Evolutionary conservation across 345 rosid species (phyloP).

Genomic region (Hibiscus mutabilis): DNA sequence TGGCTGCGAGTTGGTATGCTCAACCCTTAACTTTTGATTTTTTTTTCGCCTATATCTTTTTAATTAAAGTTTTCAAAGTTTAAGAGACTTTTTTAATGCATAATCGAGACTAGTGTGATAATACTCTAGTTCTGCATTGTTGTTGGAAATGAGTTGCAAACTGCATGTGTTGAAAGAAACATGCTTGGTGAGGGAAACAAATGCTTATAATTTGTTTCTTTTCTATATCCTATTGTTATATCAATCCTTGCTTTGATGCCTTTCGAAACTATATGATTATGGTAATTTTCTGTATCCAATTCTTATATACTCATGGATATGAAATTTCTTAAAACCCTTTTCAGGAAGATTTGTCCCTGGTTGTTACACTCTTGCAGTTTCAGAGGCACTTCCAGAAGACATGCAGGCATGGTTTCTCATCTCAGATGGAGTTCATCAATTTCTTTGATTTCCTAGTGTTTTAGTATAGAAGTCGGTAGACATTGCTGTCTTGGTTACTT

Average conservation of each 20-base stretch:
- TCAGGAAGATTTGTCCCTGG: constrained; percentile 65
- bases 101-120: not conserved
- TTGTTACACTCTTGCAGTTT: constrained; percentile 67
- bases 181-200: too few relatives aligned
- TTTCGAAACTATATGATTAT: not conserved
- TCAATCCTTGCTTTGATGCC: not conserved
- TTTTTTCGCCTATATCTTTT: not conserved
- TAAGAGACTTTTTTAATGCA: not conserved
- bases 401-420: constrained; percentile 39
- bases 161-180: too few relatives aligned
- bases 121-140: too few relatives aligned
- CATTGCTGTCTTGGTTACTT: not conserved
- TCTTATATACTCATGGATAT: not conserved
- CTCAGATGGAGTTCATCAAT: not conserved
- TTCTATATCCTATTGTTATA: not conserved
- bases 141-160: too few relatives aligned
- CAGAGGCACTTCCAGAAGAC: constrained; percentile 64
- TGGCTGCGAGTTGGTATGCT: constrained; percentile 87
- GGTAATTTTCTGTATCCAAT: not conserved
- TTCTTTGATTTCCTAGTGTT: not conserved
- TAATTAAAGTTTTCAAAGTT: not conserved
- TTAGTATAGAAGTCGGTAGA: not conserved
- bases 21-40: not conserved
- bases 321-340: not conserved
- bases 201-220: not conserved